A percentile compares a stretch with the other conserved stretches of the same genome.
Evolutionary conservation across 495 filamentous ascomycete genomes (phyloP).

Genomic region (Penicillium lividum): DNA sequence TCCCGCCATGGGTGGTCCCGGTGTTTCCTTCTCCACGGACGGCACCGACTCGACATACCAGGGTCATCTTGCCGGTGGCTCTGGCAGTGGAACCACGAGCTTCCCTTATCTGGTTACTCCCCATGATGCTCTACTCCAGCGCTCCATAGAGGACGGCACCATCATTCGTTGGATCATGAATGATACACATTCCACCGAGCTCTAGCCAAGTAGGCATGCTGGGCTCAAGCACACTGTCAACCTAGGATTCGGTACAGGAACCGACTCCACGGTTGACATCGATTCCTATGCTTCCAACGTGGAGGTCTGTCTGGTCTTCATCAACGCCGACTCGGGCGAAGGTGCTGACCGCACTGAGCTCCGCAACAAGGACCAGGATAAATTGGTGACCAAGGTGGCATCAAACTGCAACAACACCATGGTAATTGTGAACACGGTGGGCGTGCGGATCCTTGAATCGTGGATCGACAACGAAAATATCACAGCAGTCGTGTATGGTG

Average conservation of each 20-base stretch:
- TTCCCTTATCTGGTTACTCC: slow-evolving; percentile 56
- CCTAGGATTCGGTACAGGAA: too few species aligned
- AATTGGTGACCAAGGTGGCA: slow-evolving; percentile 59
- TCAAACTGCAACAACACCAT: slow-evolving; percentile 66
- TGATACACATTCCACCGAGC: slow-evolving; percentile 27
- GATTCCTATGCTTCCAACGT: slow-evolving; percentile 54
- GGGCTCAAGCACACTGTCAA: too few species aligned
- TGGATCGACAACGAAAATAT: slow-evolving; percentile 58
- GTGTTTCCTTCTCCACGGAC: slow-evolving; percentile 49
- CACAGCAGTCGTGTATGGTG: slow-evolving; percentile 72
- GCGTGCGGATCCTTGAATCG: slow-evolving; percentile 40
- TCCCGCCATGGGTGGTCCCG: slow-evolving; percentile 54
- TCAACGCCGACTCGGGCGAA: slow-evolving; percentile 57
- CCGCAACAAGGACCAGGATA: slow-evolving; percentile 51
- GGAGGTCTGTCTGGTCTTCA: slow-evolving; percentile 63
- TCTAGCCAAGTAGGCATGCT: too few species aligned
- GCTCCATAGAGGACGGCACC: slow-evolving; percentile 55
- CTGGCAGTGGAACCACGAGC: slow-evolving; percentile 30
- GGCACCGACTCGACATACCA: too few species aligned
- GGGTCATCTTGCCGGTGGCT: too few species aligned
- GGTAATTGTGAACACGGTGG: slow-evolving; percentile 46
- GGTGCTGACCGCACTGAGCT: slow-evolving; percentile 56
- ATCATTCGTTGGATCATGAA: slow-evolving; percentile 40
- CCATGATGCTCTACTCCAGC: slow-evolving; percentile 55
- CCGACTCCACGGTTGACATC: too few species aligned